Percentiles rank a stretch among this genome's conserved stretches.
phyloP scores from a whole-genome alignment of 225 moss, liverwort and hornwort genomes.

The Marchantia paleacea region DNA sequence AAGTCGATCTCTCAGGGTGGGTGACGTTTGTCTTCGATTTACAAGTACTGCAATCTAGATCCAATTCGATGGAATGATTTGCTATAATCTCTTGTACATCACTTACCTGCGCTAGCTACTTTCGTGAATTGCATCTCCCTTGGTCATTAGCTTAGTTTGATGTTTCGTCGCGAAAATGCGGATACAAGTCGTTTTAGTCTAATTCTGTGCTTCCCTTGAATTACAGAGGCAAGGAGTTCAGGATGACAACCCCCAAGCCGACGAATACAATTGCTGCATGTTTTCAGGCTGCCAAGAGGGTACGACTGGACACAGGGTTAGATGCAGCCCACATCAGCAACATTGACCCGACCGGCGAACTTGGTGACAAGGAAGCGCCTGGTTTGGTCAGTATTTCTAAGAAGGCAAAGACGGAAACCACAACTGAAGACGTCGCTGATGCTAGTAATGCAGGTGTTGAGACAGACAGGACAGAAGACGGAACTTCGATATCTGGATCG shows the following conservation, averaged over 20 bases:
- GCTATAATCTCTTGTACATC: no score
- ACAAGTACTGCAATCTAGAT: no score
- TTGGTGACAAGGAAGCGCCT: background rate
- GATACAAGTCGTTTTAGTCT: no score
- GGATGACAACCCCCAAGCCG: conserved; percentile 31
- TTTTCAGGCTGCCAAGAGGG: conserved; percentile 38
- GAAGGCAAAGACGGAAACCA: conserved; percentile 6
- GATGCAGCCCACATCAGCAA: conserved; percentile 16
- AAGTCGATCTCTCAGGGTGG: no score
- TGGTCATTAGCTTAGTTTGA: no score
- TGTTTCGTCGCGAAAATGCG: no score
- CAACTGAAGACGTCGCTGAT: background rate
- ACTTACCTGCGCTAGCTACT: no score
- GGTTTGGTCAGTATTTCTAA: background rate
- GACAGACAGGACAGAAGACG: background rate
- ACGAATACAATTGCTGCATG: conserved; percentile 27
- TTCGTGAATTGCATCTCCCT: no score
- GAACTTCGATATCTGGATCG: background rate
- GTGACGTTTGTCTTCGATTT: no score
- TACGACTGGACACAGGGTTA: conserved; percentile 34
- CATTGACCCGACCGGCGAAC: background rate
- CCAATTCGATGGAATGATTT: no score
- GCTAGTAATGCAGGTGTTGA: conserved; percentile 12
- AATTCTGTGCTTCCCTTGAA: background rate
- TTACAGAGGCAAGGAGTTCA: conserved; percentile 18